Base-by-base conservation (phyloP, 179 eudicot genomes). In the Amaranthus tricolor region DNA sequence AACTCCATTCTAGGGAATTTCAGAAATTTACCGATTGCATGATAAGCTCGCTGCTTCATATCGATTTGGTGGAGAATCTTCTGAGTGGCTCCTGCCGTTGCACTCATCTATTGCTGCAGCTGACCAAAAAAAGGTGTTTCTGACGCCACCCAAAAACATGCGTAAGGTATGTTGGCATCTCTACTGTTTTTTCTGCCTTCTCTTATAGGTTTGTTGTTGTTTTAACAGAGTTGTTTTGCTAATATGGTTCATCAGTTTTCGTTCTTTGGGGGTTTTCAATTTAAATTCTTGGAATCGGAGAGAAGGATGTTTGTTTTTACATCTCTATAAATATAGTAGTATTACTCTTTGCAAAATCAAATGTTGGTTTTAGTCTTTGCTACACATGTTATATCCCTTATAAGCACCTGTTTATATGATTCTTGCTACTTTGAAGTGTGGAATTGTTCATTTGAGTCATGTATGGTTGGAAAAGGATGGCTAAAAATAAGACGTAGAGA, bases 21-120 rank as follows among this genome's bases (percentile, higher is more conserved):
- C 94, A 70, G 98, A 95, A 83, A 95, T 93, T 77, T 79, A 87
- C 78, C 74, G 77, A 77, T 82, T 93, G 78, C 84, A 82, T 73
- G 97, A 95, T 84, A 95, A 82, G 79, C 84, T 95, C 68, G 84
- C 90, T 64, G 98, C 91, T 74, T 93, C 93, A 68, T 85, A 82
- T 71, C 90, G 86, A 66, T 95, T 95, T 81, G 88, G 96, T 61
- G 95, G 96, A 74, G 81, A 65, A 72, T 89, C 99, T 55, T 80
- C 90, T 65, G 98, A 95, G 20, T 95, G 99, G 99, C 85, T 95
- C 63, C 86, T 95, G 72, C 92, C 99, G 48, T 77, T 95, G 76
- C 99, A 95, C 86, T 95, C 98, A 76, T 95, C 98, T 40, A 80
- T 95, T 54, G 93, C 96, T 6, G 84, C 99, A 40, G 78, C 86